Conservation (phyloP, 352 stramenopile genomes). For the Elongisporangium prolatum region DNA sequence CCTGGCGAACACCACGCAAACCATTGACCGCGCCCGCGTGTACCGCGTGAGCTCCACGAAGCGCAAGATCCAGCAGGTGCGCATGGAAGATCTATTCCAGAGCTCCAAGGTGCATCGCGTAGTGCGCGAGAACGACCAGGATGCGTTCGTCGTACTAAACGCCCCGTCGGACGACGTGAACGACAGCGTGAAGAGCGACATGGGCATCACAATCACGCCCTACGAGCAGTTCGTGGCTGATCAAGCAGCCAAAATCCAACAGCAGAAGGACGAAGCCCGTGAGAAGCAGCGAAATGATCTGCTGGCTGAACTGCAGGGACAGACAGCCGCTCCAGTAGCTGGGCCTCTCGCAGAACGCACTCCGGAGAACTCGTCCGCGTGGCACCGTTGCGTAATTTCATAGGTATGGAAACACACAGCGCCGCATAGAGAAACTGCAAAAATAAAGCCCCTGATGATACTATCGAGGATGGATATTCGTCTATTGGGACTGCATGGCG, state of each 20-base stretch:
- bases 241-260: constrained; percentile 17
- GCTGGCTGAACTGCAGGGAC: constrained; percentile 1
- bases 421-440: too few species aligned
- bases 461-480: too few species aligned
- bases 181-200: constrained; percentile 22
- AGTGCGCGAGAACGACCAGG: constrained; percentile 52
- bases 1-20: constrained; percentile 43
- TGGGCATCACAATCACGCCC: constrained; percentile 40
- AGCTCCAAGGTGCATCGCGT: constrained; percentile 60
- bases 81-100: constrained; percentile 64
- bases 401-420: constrained; percentile 27
- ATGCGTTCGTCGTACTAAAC: constrained; percentile 50
- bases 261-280: constrained; percentile 22
- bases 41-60: constrained; percentile 62
- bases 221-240: constrained; percentile 49
- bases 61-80: constrained; percentile 54
- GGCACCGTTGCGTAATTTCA: constrained; percentile 58
- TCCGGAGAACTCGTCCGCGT: constrained; percentile 23
- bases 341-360: constrained; percentile 5
- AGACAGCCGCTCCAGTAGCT: constrained; percentile 6
- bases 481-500: constrained; percentile 12
- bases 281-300: constrained; percentile 12
- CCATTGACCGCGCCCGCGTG: constrained; percentile 58
- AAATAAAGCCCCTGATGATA: too few species aligned
- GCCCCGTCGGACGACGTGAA: constrained; percentile 23